phyloP scores from a whole-genome alignment of 805 yeast genomes.

The Peterozyma toletana region DNA sequence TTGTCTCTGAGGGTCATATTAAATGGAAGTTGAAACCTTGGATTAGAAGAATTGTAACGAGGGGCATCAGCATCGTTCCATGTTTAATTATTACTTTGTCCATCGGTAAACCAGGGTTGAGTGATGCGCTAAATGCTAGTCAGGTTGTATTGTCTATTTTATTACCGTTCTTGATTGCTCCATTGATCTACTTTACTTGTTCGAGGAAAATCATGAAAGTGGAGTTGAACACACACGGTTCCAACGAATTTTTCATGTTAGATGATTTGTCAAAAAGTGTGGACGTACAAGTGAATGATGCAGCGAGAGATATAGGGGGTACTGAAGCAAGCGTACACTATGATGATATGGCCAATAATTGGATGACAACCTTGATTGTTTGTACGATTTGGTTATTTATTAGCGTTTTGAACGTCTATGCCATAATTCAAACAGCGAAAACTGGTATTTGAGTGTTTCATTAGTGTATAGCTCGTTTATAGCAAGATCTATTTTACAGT shows the following conservation, averaged over 20 bases:
- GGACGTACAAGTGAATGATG: neutral
- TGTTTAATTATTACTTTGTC: conserved; percentile 58
- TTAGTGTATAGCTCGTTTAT: too few relatives aligned
- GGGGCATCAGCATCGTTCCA: conserved; percentile 69
- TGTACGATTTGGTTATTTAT: conserved; percentile 60
- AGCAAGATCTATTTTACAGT: too few relatives aligned
- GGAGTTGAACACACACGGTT: conserved; percentile 18
- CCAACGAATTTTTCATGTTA: too few relatives aligned
- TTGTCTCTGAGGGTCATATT: conserved; percentile 81
- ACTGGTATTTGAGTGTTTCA: conserved; percentile 8
- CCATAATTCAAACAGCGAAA: conserved; percentile 35
- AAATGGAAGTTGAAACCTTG: conserved; percentile 76
- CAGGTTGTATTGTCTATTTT: conserved; percentile 75
- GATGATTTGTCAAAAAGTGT: conserved; percentile 1
- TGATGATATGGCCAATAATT: conserved; percentile 51
- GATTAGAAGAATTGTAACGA: conserved; percentile 68
- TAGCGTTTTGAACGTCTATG: conserved; percentile 57
- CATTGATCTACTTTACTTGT: conserved; percentile 73
- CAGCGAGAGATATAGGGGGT: neutral
- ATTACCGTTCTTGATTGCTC: conserved; percentile 75
- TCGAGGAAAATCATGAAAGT: conserved; percentile 56
- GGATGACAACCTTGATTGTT: conserved; percentile 46
- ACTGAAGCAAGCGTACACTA: conserved; percentile 5
- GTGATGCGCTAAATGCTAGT: conserved; percentile 67
- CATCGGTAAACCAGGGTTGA: conserved; percentile 63